Percentiles rank a stretch among this genome's conserved stretches.
Conservation (phyloP, 352 stramenopile species). For the Pythium phragmitis region DNA sequence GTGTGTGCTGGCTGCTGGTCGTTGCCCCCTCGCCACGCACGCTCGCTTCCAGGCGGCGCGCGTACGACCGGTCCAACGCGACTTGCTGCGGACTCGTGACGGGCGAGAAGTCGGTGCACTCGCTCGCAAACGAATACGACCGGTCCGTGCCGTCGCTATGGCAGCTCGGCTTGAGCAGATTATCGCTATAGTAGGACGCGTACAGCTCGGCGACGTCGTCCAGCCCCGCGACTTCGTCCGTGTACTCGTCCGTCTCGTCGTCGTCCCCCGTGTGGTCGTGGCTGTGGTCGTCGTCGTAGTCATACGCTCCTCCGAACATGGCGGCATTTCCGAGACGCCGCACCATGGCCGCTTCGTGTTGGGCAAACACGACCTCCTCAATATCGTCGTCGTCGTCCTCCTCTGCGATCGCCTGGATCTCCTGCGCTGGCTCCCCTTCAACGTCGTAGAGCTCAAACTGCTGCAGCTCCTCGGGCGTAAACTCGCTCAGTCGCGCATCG, state of each 20-base stretch:
- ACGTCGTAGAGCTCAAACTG: constrained; percentile 19
- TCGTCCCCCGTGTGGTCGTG: not conserved
- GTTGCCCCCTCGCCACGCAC: constrained; percentile 37
- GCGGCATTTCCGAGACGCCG: constrained; percentile 7
- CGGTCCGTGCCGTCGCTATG: constrained; percentile 66
- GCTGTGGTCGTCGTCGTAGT: constrained; percentile 13
- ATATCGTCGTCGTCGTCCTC: constrained; percentile 33
- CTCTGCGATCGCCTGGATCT: constrained; percentile 22
- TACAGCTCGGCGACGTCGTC: constrained; percentile 33
- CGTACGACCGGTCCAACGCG: constrained; percentile 38
- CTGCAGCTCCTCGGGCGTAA: constrained; percentile 22
- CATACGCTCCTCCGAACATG: not conserved
- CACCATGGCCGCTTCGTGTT: constrained; percentile 14
- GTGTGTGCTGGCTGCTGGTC: constrained; percentile 39
- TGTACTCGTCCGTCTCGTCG: constrained; percentile 26
- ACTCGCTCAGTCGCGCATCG: constrained; percentile 23
- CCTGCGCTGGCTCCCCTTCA: constrained; percentile 2
- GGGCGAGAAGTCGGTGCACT: constrained; percentile 39
- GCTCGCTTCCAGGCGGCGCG: constrained; percentile 67
- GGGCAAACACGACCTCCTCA: constrained; percentile 14
- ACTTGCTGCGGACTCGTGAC: constrained; percentile 33
- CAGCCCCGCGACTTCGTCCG: constrained; percentile 30
- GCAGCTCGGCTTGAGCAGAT: constrained; percentile 35
- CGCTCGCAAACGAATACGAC: constrained; percentile 61
- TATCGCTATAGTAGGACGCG: constrained; percentile 28